A percentile compares a stretch with the other conserved stretches of the same genome.
phyloP scores from a whole-genome alignment of 2,329 filamentous ascomycete species.

The Colletotrichum abscissum region DNA sequence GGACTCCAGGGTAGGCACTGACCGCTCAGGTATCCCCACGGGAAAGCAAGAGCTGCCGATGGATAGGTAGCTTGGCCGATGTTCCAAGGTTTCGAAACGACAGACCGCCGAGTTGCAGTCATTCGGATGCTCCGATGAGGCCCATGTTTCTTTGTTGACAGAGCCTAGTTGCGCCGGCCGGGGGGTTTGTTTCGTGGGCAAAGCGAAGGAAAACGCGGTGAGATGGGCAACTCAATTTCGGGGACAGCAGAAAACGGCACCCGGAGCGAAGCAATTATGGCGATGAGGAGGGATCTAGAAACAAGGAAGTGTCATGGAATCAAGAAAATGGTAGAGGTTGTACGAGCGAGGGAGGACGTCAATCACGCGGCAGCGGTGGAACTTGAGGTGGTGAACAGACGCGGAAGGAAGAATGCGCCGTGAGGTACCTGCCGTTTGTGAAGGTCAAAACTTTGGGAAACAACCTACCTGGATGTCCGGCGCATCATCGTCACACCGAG shows the following conservation, averaged over 20 bases:
- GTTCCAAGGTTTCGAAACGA: conserved; percentile 17
- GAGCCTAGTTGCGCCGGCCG: neutral
- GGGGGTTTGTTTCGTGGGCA: neutral
- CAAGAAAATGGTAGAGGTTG: neutral
- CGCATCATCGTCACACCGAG: neutral
- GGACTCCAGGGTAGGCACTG: conserved; percentile 26
- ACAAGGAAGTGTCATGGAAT: too few relatives aligned
- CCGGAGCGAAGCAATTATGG: neutral
- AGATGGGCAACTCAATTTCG: conserved; percentile 1
- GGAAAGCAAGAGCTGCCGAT: conserved; percentile 26
- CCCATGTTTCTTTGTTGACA: conserved; percentile 1
- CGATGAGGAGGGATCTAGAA: neutral
- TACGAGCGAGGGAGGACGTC: neutral
- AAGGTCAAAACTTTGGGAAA: neutral
- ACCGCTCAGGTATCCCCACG: conserved; percentile 20
- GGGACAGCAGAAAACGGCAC: conserved; percentile 1
- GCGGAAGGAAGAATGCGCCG: neutral
- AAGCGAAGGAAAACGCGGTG: conserved; percentile 7
- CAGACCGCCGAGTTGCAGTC: conserved; percentile 10
- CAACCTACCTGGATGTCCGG: neutral
- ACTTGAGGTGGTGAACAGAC: neutral
- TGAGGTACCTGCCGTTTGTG: neutral
- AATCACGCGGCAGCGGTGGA: neutral
- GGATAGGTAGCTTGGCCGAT: conserved; percentile 10
- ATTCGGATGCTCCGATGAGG: conserved; percentile 9